Percentiles rank a stretch among this genome's conserved stretches.
phyloP scores from a whole-genome alignment of 805 yeast genomes.

The Priceomyces medius region DNA sequence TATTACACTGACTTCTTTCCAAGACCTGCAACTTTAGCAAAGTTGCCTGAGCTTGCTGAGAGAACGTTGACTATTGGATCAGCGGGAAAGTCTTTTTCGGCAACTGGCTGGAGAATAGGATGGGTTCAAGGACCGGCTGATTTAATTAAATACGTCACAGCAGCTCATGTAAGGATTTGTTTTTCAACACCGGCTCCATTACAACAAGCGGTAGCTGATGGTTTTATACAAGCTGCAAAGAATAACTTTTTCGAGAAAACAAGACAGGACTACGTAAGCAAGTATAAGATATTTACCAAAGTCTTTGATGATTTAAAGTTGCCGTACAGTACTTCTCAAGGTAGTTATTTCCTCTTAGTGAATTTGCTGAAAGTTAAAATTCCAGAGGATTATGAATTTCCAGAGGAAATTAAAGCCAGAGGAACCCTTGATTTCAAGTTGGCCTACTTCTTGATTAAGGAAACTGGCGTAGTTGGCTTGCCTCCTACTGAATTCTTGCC shows the following conservation, averaged over 20 bases:
- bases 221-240: conserved; percentile 60
- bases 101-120: conserved; percentile 98
- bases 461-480: conserved; percentile 91
- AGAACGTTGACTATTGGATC: conserved; percentile 91
- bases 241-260: conserved; percentile 70
- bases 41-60: conserved; percentile 67
- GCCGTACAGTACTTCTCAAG: conserved; percentile 89
- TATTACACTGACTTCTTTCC: conserved; percentile 69
- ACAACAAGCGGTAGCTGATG: conserved; percentile 87
- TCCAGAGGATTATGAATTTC: conserved; percentile 71
- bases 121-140: conserved; percentile 91
- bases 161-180: conserved; percentile 93
- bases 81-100: conserved; percentile 98
- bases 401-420: conserved; percentile 61
- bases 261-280: conserved; percentile 63
- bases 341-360: conserved; percentile 90
- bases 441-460: conserved; percentile 91
- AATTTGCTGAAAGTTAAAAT: conserved; percentile 80
- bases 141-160: conserved; percentile 72
- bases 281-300: conserved; percentile 68
- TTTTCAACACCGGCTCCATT: conserved; percentile 88
- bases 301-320: conserved; percentile 84
- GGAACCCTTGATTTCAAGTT: conserved; percentile 80
- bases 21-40: conserved; percentile 74
- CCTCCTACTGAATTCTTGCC: conserved; percentile 96